These are phyloP conservation scores for Aschersonia sp. DNA, from an alignment of 2,329 filamentous ascomycete species.

Conservation along the genomic window DNA sequence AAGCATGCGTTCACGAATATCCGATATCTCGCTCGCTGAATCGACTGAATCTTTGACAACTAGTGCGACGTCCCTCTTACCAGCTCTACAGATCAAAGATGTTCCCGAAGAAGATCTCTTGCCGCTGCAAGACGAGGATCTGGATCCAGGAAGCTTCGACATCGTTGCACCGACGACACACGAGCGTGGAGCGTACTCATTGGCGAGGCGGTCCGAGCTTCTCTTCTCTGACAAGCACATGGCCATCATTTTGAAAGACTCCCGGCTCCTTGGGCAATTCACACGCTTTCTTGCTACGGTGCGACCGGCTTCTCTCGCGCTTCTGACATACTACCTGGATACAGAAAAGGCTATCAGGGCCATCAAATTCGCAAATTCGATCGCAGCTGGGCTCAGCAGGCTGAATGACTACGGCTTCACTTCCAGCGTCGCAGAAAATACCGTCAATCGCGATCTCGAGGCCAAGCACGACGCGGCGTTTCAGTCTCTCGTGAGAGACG, in stretches of 20 bases:
- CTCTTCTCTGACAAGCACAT: conserved; percentile 55
- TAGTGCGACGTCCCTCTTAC: not conserved
- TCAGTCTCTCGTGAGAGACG: conserved; percentile 47
- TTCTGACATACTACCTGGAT: conserved; percentile 59
- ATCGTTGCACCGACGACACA: not conserved
- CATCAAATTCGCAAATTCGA: conserved; percentile 55
- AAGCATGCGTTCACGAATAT: not conserved
- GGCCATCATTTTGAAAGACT: conserved; percentile 48
- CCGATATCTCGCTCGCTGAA: not conserved
- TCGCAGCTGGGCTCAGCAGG: conserved; percentile 44
- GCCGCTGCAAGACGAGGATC: not conserved
- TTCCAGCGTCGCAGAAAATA: conserved; percentile 30
- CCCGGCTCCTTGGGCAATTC: conserved; percentile 48
- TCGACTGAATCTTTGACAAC: not conserved
- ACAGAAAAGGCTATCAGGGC: conserved; percentile 56
- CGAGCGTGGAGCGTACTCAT: conserved; percentile 21
- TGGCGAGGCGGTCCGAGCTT: conserved; percentile 50
- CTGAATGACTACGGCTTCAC: conserved; percentile 43
- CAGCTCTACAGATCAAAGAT: not conserved
- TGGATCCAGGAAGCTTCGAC: conserved; percentile 1
- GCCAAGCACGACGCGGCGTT: conserved; percentile 52
- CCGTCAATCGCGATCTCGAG: conserved; percentile 43
- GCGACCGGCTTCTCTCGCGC: conserved; percentile 46
- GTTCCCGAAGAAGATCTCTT: not conserved
- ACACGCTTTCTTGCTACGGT: conserved; percentile 48